phyloP scores from a whole-genome alignment of 2,329 filamentous ascomycete genomes.

The Aspergillus japonicus region DNA sequence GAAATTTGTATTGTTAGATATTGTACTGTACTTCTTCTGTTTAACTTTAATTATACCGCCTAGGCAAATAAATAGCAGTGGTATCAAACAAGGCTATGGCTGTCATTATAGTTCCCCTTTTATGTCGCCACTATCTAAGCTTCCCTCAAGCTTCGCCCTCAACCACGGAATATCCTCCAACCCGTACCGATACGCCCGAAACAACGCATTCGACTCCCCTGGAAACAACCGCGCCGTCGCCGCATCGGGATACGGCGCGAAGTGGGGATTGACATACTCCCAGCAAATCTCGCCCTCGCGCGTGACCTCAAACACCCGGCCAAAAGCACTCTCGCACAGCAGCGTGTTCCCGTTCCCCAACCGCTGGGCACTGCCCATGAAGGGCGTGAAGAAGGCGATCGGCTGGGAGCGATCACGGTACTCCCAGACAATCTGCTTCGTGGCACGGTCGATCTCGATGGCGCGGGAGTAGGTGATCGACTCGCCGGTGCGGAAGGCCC shows the following conservation, averaged over 20 bases:
- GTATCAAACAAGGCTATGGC: no score
- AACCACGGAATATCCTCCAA: constrained; percentile 45
- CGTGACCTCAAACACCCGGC: constrained; percentile 48
- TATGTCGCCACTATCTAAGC: no score
- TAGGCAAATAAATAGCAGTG: no score
- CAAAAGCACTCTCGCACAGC: constrained; percentile 45
- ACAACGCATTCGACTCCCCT: constrained; percentile 45
- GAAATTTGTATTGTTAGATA: no score
- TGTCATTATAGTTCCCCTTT: no score
- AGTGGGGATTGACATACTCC: constrained; percentile 47
- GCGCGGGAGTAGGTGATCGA: constrained; percentile 46
- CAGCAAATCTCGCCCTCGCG: constrained; percentile 42
- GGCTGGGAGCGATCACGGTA: constrained; percentile 40
- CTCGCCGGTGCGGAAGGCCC: constrained; percentile 42
- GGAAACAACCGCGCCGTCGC: constrained; percentile 40
- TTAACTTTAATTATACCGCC: no score
- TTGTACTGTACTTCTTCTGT: no score
- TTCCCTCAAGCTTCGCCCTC: constrained; percentile 1
- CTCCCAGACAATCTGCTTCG: constrained; percentile 46
- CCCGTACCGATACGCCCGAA: constrained; percentile 47
- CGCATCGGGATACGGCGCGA: constrained; percentile 40
- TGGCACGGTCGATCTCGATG: constrained; percentile 40
- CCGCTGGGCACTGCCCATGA: constrained; percentile 49
- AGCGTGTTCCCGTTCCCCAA: constrained; percentile 45
- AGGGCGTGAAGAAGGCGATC: constrained; percentile 47